Evolutionary conservation across 2,329 filamentous ascomycete species (phyloP).

Genomic region (Alternaria atra): DNA sequence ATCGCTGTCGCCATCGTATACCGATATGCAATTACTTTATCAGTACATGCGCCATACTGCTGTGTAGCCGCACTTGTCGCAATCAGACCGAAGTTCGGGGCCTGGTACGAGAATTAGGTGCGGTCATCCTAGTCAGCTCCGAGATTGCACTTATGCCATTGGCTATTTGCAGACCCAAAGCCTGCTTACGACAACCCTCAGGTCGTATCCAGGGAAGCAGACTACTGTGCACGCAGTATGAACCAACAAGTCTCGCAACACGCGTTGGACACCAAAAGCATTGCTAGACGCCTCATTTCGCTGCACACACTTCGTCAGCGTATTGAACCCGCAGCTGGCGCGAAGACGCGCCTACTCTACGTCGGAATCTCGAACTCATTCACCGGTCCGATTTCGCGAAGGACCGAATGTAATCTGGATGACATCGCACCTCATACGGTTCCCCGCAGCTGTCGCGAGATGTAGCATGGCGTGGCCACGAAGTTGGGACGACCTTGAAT

Average conservation of each 20-base stretch:
- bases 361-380: background rate
- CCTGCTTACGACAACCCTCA: conserved; percentile 1
- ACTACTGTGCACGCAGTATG: background rate
- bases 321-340: background rate
- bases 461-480: background rate
- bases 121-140: conserved; percentile 4
- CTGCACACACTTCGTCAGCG: background rate
- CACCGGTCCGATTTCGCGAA: conserved; percentile 10
- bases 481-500: background rate
- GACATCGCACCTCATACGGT: conserved; percentile 10
- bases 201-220: background rate
- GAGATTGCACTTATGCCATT: background rate
- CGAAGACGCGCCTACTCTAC: background rate
- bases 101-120: background rate
- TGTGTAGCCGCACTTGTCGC: background rate
- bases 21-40: background rate
- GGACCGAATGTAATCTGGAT: conserved; percentile 2
- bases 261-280: background rate
- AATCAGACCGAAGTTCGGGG: background rate
- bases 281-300: background rate
- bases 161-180: background rate
- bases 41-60: background rate
- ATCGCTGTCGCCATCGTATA: background rate
- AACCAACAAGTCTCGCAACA: background rate
- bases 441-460: conserved; percentile 15